Base-by-base conservation (phyloP, 345 rosid genomes). In the Litchi chinensis region DNA sequence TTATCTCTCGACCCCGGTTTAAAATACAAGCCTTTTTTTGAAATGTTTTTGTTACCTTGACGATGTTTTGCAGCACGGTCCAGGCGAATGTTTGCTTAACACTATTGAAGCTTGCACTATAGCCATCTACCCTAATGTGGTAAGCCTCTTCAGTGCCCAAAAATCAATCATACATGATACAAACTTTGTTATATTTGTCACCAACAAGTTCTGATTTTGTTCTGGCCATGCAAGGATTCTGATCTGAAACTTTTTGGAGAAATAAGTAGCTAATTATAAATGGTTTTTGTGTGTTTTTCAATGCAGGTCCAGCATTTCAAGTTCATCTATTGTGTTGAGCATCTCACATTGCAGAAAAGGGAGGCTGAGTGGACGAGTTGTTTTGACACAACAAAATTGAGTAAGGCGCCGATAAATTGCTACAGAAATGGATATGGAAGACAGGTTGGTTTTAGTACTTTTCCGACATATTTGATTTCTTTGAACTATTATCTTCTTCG, bases 51-150 rank as follows among this genome's bases (percentile, higher is more conserved):
- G 16, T 28, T 24, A 18, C 2, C 67, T 64, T 64, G 6, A 4
- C 32, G 28, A 65, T 12, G 41, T 24, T 76, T 50, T 80, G 77
- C 88, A 90, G 96, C 96, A 90, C 43, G 96, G 96, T 0, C 84
- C 85, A 26, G 70, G 76, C 71, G 96, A 92, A 81, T 89, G 94
- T 82, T 71, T 84, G 8, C 81, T 90, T 9, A 87, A 89, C 56
- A 64, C 85, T 16, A 79, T 90, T 63, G 90, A 90, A 57, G 93
- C 92, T 9, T 90, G 92, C 82, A 85, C 89, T 28, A 87, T 92
- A 21, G 22, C 82, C 73, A 70, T 84, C 11, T 88, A 87, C 66
- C 93, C 92, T 74, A 90, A 88, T 67, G 86, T 78, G 83, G 92
- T 92, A 74, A 86, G 83, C 44, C 79, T 68, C 19, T 7, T 41